Evolutionary conservation across 108 stramenopile genomes (phyloP).

Genomic region (Nannochloropsis oceanica): DNA sequence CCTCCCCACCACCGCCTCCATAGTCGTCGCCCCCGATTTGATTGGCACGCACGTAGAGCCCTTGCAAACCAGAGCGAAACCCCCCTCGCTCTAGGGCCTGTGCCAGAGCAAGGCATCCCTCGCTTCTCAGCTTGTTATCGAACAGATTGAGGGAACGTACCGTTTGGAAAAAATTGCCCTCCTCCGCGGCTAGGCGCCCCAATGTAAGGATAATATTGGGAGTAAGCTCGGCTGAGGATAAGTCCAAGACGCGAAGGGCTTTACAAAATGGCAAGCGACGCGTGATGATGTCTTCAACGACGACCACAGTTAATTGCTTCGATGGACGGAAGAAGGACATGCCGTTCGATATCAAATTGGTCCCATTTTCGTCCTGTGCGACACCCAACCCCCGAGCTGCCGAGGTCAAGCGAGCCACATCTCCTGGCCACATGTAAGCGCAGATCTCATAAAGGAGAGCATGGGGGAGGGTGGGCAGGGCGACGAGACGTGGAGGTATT

Average conservation of each 20-base stretch:
- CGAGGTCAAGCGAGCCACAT: background rate
- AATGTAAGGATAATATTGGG: background rate
- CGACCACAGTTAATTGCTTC: background rate
- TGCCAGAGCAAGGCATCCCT: background rate
- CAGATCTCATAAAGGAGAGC: background rate
- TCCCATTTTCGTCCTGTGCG: background rate
- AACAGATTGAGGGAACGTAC: background rate
- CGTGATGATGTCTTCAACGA: background rate
- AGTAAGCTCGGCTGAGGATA: background rate
- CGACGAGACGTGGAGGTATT: too few relatives aligned
- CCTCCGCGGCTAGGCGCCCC: background rate
- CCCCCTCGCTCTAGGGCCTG: background rate
- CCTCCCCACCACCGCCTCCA: background rate
- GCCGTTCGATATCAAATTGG: background rate
- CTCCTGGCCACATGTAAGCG: background rate
- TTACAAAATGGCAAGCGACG: background rate
- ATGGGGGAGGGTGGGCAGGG: background rate
- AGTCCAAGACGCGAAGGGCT: background rate
- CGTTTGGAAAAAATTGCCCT: background rate
- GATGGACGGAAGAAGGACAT: background rate
- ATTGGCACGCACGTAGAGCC: background rate
- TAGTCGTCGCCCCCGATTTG: background rate
- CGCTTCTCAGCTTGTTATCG: background rate
- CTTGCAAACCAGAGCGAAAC: background rate
- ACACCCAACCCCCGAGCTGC: background rate